A percentile compares a stretch with the other conserved stretches of the same genome.
Conservation (phyloP, 805 yeast species). For the Candida bentonensis region DNA sequence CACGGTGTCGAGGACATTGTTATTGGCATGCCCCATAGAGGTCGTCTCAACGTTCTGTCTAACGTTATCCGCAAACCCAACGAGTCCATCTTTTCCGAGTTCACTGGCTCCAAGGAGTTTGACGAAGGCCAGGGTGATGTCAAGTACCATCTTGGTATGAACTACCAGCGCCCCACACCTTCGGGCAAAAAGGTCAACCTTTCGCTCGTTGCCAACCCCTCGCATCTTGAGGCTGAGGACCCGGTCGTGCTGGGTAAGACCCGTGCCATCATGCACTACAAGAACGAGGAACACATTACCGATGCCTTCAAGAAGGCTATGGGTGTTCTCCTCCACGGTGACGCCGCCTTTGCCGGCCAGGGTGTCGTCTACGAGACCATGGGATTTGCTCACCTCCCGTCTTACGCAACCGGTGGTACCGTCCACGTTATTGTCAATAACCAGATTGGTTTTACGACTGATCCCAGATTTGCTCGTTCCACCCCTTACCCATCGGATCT, state of each 20-base stretch:
- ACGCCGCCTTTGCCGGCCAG: slow-evolving; percentile 97
- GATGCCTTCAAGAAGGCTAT: slow-evolving; percentile 76
- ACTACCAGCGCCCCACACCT: slow-evolving; percentile 97
- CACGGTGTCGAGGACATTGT: slow-evolving; percentile 90
- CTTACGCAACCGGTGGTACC: slow-evolving; percentile 97
- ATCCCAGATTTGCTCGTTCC: slow-evolving; percentile 93
- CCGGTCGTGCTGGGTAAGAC: slow-evolving; percentile 98
- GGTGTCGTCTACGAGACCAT: slow-evolving; percentile 98
- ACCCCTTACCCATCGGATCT: slow-evolving; percentile 97
- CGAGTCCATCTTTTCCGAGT: slow-evolving; percentile 94
- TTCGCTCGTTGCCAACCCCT: slow-evolving; percentile 96
- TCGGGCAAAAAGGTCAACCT: slow-evolving; percentile 92
- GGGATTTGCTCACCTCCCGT: slow-evolving; percentile 87
- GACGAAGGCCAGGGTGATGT: slow-evolving; percentile 99
- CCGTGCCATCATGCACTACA: slow-evolving; percentile 86
- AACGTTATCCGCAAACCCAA: slow-evolving; percentile 98
- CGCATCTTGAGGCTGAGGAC: slow-evolving; percentile 98
- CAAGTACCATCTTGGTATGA: slow-evolving; percentile 98
- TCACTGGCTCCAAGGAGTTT: slow-evolving; percentile 75
- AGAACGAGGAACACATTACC: slow-evolving; percentile 45
- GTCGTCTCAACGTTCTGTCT: slow-evolving; percentile 93
- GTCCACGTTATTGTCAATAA: slow-evolving; percentile 91
- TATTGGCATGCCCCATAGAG: slow-evolving; percentile 99
- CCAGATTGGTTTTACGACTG: slow-evolving; percentile 99
- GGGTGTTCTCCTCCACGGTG: slow-evolving; percentile 93